These are phyloP conservation scores for Fraxinus albicans DNA, from an alignment of 305 asterid species.

Conservation along the genomic window DNA sequence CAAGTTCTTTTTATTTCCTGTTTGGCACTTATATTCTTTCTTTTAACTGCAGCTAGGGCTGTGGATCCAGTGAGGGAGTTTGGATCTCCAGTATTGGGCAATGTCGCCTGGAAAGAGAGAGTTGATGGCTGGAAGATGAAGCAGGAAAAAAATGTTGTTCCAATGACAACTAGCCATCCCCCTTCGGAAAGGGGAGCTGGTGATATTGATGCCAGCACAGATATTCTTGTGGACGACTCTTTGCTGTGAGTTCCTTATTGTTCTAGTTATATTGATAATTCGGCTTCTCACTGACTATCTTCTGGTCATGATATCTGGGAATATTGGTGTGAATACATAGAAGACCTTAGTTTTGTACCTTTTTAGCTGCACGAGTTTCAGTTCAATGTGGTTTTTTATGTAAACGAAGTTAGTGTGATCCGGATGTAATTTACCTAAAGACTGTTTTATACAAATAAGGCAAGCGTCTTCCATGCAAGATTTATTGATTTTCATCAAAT, in stretches of 20 bases:
- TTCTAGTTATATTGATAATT: background rate
- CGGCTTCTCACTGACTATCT: background rate
- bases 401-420: background rate
- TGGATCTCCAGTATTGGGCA: constrained; percentile 89
- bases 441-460: constrained; percentile 7
- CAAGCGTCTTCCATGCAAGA: background rate
- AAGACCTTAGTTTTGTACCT: constrained; percentile 4
- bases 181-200: constrained; percentile 92
- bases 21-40: constrained; percentile 10
- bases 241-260: constrained; percentile 59
- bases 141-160: constrained; percentile 85
- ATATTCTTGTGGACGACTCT: constrained; percentile 81
- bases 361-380: constrained; percentile 13
- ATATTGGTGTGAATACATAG: background rate
- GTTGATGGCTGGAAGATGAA: constrained; percentile 99
- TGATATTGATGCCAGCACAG: constrained; percentile 92
- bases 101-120: constrained; percentile 99
- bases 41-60: constrained; percentile 68
- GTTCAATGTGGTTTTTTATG: background rate
- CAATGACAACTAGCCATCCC: constrained; percentile 80
- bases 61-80: constrained; percentile 94
- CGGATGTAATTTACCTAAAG: background rate
- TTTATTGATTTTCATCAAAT: background rate
- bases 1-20: constrained; percentile 14
- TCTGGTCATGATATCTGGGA: background rate